Conservation (phyloP, 2,329 filamentous ascomycete genomes). For the Aspergillus sp. region DNA sequence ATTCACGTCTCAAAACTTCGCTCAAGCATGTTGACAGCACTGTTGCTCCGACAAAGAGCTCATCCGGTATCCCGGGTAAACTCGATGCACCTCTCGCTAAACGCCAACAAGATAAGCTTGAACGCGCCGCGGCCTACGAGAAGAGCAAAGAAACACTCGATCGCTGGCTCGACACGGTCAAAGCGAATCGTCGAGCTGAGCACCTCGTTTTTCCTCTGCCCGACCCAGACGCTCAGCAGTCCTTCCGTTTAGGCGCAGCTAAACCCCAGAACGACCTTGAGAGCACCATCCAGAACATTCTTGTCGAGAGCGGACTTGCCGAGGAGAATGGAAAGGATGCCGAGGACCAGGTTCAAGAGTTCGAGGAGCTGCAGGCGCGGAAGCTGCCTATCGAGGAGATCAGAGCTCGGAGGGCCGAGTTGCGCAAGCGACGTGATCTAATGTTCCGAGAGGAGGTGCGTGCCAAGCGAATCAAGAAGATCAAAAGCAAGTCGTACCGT, state of each 20-base stretch:
- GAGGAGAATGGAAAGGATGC: conserved; percentile 56
- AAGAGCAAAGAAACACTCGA: conserved; percentile 89
- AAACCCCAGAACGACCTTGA: conserved; percentile 78
- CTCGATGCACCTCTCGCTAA: conserved; percentile 79
- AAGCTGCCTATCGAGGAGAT: conserved; percentile 71
- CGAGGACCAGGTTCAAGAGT: conserved; percentile 65
- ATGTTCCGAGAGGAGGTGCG: conserved; percentile 85
- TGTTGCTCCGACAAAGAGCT: conserved; percentile 42
- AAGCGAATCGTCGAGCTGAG: conserved; percentile 86
- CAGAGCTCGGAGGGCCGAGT: conserved; percentile 67
- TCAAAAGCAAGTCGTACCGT: conserved; percentile 95
- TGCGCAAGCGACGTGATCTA: conserved; percentile 77
- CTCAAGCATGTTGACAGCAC: conserved; percentile 64
- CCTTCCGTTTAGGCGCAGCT: conserved; percentile 54
- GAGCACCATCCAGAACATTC: conserved; percentile 78
- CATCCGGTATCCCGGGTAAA: conserved; percentile 60
- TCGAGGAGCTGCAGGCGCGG: conserved; percentile 67
- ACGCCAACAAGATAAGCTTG: conserved; percentile 79
- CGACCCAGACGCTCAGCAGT: conserved; percentile 62
- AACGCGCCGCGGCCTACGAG: conserved; percentile 78
- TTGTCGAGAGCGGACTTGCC: conserved; percentile 80
- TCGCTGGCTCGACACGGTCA: conserved; percentile 92
- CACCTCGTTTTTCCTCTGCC: conserved; percentile 84
- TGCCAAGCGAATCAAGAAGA: conserved; percentile 93
- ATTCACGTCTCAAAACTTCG: conserved; percentile 73